Conservation (phyloP, 176 grass and related monocot species). For the Ampelocalamus luodianensis region DNA sequence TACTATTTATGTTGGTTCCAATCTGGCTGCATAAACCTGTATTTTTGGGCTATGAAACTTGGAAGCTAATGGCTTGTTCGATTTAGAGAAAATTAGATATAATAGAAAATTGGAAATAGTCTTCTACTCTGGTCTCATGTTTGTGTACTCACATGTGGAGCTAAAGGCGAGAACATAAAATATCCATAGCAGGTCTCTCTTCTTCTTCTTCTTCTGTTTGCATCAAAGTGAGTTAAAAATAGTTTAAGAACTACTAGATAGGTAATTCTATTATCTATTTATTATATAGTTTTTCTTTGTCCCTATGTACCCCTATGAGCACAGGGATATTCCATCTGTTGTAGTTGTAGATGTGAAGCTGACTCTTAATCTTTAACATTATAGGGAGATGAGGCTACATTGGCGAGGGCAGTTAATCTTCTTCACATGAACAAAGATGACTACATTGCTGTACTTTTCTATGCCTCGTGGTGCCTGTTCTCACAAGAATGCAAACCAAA, state of each 20-base stretch:
- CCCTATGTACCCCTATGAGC: not conserved
- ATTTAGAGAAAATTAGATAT: not conserved
- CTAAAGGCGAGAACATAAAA: not conserved
- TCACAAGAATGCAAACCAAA: constrained; percentile 86
- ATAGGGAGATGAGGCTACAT: constrained; percentile 82
- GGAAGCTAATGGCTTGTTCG: not conserved
- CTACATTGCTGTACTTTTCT: constrained; percentile 89
- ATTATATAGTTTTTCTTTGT: not conserved
- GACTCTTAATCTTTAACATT: constrained; percentile 24
- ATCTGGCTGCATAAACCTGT: not conserved
- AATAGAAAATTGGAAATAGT: not conserved
- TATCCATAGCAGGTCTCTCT: not conserved
- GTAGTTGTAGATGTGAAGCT: constrained; percentile 14
- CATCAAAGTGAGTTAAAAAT: constrained; percentile 1
- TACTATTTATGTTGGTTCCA: not conserved
- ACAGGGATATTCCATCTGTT: not conserved
- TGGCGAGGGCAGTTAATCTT: constrained; percentile 74
- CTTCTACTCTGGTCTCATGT: not conserved
- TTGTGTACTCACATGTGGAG: not conserved
- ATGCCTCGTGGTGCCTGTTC: constrained; percentile 98
- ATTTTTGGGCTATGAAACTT: not conserved
- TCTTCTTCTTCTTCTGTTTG: not conserved
- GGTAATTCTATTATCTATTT: not conserved
- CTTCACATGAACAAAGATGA: constrained; percentile 74
- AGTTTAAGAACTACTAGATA: not conserved